These are phyloP conservation scores for Yamadazyma mexicana DNA, from an alignment of 1,139 yeast species.

Conservation along the genomic window DNA sequence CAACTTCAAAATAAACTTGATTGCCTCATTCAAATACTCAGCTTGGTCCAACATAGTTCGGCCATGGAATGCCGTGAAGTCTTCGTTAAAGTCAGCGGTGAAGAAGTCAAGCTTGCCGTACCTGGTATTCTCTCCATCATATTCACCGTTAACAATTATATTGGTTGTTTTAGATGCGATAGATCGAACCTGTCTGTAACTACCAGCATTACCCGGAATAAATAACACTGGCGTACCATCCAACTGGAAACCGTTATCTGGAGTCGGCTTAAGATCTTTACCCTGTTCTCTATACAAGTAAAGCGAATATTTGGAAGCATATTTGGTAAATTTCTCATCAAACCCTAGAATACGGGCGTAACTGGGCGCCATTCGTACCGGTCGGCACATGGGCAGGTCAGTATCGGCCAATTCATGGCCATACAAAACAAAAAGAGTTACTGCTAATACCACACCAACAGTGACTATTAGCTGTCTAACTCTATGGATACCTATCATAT, in stretches of 20 bases:
- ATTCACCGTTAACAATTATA: slow-evolving; percentile 39
- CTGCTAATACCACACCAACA: slow-evolving; percentile 11
- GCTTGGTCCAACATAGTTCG: slow-evolving; percentile 92
- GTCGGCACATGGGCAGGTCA: slow-evolving; percentile 48
- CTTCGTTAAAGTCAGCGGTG: slow-evolving; percentile 93
- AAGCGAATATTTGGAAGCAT: slow-evolving; percentile 77
- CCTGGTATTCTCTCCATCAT: slow-evolving; percentile 23
- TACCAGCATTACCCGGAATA: slow-evolving; percentile 97
- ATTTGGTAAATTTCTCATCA: slow-evolving; percentile 66
- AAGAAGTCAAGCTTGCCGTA: slow-evolving; percentile 66
- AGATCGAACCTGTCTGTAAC: slow-evolving; percentile 84
- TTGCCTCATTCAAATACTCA: slow-evolving; percentile 87
- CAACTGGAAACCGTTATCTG: slow-evolving; percentile 37
- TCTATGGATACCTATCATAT: neutral
- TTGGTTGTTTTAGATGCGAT: slow-evolving; percentile 79
- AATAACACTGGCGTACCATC: slow-evolving; percentile 87
- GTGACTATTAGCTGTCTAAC: slow-evolving; percentile 3
- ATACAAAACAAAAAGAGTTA: slow-evolving; percentile 13
- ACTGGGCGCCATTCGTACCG: slow-evolving; percentile 74
- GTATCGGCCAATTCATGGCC: slow-evolving; percentile 26
- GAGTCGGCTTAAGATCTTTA: slow-evolving; percentile 57
- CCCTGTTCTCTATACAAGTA: slow-evolving; percentile 79
- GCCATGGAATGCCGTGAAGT: slow-evolving; percentile 95
- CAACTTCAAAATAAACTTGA: slow-evolving; percentile 67
- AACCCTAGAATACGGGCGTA: slow-evolving; percentile 73